These are phyloP conservation scores for Aciculoconidium aculeatum DNA, from an alignment of 805 yeast species.

Conservation along the genomic window DNA sequence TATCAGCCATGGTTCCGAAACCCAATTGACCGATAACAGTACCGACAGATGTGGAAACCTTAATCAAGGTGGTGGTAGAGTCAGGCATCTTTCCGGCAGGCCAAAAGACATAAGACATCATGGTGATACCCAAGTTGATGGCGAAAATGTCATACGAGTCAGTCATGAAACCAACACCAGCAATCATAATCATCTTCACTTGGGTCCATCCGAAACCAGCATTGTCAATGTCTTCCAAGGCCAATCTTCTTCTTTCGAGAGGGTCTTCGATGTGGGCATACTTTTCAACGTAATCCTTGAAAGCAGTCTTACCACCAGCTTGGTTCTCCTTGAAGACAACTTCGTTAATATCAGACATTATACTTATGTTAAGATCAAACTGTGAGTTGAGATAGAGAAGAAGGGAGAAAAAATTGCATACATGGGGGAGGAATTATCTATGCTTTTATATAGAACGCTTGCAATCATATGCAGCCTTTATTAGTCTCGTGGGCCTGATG, in stretches of 20 bases:
- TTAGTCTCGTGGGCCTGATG: too few species aligned
- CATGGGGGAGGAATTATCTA: too few species aligned
- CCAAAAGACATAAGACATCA: conserved; percentile 79
- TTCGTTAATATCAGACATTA: conserved; percentile 22
- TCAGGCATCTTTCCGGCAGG: conserved; percentile 53
- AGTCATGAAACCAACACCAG: conserved; percentile 90
- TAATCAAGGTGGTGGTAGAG: conserved; percentile 69
- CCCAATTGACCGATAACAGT: conserved; percentile 87
- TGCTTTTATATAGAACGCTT: too few species aligned
- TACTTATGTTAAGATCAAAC: not conserved
- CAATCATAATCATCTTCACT: conserved; percentile 73
- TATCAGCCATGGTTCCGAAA: conserved; percentile 79
- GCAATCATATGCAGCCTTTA: too few species aligned
- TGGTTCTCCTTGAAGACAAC: conserved; percentile 15
- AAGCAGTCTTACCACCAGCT: conserved; percentile 77
- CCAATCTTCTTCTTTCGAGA: conserved; percentile 79
- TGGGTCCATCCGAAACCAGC: conserved; percentile 81
- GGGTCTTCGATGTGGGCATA: conserved; percentile 82
- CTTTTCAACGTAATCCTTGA: conserved; percentile 76
- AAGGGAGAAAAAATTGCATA: too few species aligned
- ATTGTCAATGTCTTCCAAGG: conserved; percentile 76
- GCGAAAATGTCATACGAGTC: conserved; percentile 93
- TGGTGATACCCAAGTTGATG: conserved; percentile 73
- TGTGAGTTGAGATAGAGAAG: not conserved
- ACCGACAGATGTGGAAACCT: conserved; percentile 90